These are phyloP conservation scores for Aegilops umbellulata DNA, from an alignment of 176 grass and related monocot genomes.

Conservation along the genomic window DNA sequence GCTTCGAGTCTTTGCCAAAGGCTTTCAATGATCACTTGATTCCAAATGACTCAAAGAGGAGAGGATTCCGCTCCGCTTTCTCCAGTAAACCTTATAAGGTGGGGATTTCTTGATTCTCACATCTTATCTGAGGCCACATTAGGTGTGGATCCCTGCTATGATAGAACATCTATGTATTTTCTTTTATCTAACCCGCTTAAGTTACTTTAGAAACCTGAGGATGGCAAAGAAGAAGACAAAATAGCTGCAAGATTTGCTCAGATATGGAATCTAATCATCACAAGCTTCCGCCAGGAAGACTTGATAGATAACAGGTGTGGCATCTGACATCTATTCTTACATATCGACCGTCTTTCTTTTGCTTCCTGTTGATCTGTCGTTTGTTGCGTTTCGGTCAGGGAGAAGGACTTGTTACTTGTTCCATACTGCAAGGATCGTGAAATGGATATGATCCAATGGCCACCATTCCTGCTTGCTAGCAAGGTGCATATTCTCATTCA, in stretches of 20 bases:
- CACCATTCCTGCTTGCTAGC: constrained; percentile 95
- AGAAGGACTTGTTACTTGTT: constrained; percentile 92
- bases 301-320: constrained; percentile 71
- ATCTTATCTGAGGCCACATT: constrained; percentile 14
- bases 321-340: constrained; percentile 7
- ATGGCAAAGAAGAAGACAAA: constrained; percentile 57
- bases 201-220: constrained; percentile 54
- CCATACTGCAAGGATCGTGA: constrained; percentile 82
- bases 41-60: constrained; percentile 66
- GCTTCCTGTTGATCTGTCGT: neutral
- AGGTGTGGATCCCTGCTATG: constrained; percentile 4
- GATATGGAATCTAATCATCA: constrained; percentile 97
- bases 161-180: constrained; percentile 7
- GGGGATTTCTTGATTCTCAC: constrained; percentile 17
- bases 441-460: constrained; percentile 86
- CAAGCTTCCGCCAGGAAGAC: constrained; percentile 91
- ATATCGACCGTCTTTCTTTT: constrained; percentile 1
- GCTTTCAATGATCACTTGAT: constrained; percentile 76
- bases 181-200: constrained; percentile 3
- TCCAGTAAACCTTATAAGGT: constrained; percentile 76
- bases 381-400: constrained; percentile 37
- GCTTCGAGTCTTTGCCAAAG: constrained; percentile 66
- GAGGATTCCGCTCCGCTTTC: constrained; percentile 62
- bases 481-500: constrained; percentile 56
- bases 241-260: constrained; percentile 83